Evolutionary conservation across 1,284 basidiomycete genomes (phyloP), one percentile per base, ranked within the genome.

Genomic region (Peniophora sp.): DNA sequence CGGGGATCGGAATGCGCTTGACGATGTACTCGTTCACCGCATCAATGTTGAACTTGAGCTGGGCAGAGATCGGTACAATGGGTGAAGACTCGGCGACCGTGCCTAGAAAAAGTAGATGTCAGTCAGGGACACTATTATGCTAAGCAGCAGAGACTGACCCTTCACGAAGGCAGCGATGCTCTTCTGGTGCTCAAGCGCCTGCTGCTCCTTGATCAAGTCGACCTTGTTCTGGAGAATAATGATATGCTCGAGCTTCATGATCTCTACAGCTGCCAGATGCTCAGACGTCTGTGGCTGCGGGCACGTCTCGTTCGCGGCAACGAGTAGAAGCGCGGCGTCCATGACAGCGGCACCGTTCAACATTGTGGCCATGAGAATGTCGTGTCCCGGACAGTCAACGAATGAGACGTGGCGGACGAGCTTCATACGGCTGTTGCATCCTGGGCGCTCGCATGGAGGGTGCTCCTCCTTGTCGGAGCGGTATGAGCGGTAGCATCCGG

Each of bases 21-120:
- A 96, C 93, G 66, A 99, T 96, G 74, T 98, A 97, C 65, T 98
- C 94, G 73, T 97, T 97, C 49, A 99, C 95, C n/a, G 96, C 95
- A 64, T 98, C 96, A 62, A 99, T 98, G 77, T 99, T 99, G 79
- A 97, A 99, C 71, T 92, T 93, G 54, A 99, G 77, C 71, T 99
- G 97, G 3, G 96, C 96, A 38, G 96, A 99, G 65, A 99, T 97
- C 54, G 96, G 96, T 47, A 99, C 92, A 68, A 99, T 97, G 49
- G 97, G 96, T 8, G 97, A 97, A 22, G 86, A 84, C 69, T 97
- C 92, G 48, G 97, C 97, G 48, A 97, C 93, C 38, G 96, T 99
- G 50, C 94, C 93, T 93, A 56, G 9, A 50, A 22, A 25, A 35
- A 38, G 34, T 24, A 16, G 11, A 50, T 34, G n/a, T 52, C 24